phyloP scores from a whole-genome alignment of 768 basidiomycete species.

The Clathrus columnatus region DNA sequence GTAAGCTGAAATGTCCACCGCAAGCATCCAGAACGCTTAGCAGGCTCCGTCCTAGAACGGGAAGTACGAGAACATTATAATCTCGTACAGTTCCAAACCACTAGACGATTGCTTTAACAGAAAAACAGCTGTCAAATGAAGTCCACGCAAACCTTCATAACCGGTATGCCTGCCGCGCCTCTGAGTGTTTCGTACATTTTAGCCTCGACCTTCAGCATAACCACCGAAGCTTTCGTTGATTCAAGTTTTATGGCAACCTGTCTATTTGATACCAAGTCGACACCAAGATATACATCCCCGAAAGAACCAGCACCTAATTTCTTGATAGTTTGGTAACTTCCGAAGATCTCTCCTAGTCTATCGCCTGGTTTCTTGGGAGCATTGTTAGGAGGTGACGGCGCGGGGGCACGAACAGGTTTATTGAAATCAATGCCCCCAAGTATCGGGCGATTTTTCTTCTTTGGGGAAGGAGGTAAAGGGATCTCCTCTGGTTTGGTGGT shows the following conservation, averaged over 20 bases:
- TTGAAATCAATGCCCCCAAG: conserved; percentile 7
- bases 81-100: conserved; percentile 8
- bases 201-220: conserved; percentile 4
- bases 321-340: conserved; percentile 9
- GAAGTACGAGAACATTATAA: conserved; percentile 7
- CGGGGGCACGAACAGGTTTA: background rate
- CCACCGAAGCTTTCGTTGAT: background rate
- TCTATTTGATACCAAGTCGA: conserved; percentile 43
- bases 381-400: background rate
- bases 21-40: conserved; percentile 8
- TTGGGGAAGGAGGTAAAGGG: conserved; percentile 7
- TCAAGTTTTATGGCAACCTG: conserved; percentile 11
- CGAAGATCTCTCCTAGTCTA: conserved; percentile 3
- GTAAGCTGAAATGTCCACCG: conserved; percentile 4
- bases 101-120: background rate
- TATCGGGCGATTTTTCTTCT: background rate
- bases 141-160: conserved; percentile 4
- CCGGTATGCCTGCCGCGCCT: conserved; percentile 28
- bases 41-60: conserved; percentile 8
- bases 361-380: conserved; percentile 2
- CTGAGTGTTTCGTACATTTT: conserved; percentile 18
- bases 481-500: background rate
- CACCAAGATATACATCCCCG: conserved; percentile 90
- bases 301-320: conserved; percentile 82
- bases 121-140: background rate